A percentile compares a stretch with the other conserved stretches of the same genome.
These are phyloP conservation scores for Teratosphaeria viscida DNA, from an alignment of 2,329 filamentous ascomycete genomes.

Conservation along the genomic window DNA sequence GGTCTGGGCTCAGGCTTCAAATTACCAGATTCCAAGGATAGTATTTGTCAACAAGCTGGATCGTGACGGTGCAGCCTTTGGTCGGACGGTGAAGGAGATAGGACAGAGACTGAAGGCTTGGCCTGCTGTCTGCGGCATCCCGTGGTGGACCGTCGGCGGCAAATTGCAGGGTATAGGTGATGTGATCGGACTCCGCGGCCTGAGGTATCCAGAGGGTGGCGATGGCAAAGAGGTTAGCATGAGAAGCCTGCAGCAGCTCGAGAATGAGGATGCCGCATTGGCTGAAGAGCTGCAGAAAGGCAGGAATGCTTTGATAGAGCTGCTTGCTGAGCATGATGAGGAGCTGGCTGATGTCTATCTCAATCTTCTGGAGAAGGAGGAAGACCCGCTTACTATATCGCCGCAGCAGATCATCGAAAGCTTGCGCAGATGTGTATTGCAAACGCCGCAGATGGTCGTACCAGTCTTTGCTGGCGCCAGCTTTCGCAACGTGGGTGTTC, in stretches of 20 bases:
- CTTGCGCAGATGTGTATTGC: conserved; percentile 60
- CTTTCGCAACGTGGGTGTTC: conserved; percentile 87
- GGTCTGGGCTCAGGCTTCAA: conserved; percentile 84
- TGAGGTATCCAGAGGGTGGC: conserved; percentile 59
- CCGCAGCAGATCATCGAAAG: conserved; percentile 58
- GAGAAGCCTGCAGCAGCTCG: conserved; percentile 45
- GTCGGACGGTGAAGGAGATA: conserved; percentile 74
- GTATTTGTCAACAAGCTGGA: conserved; percentile 80
- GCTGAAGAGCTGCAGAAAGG: conserved; percentile 63
- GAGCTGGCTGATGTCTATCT: conserved; percentile 67
- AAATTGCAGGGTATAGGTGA: conserved; percentile 77
- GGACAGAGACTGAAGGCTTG: conserved; percentile 68
- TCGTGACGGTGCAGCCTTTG: conserved; percentile 71
- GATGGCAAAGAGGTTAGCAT: conserved; percentile 49
- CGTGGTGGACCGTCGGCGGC: conserved; percentile 73
- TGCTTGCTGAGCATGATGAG: conserved; percentile 82
- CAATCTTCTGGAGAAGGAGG: conserved; percentile 52
- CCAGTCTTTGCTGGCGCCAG: conserved; percentile 88
- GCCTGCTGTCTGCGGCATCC: conserved; percentile 89
- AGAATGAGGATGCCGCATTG: conserved; percentile 39
- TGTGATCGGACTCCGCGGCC: conserved; percentile 61
- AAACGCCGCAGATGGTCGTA: conserved; percentile 60
- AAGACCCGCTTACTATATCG: conserved; percentile 59
- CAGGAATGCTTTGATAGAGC: conserved; percentile 66
- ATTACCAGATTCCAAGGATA: conserved; percentile 73